Percentiles rank a stretch among this genome's conserved stretches.
These are phyloP conservation scores for Neurospora sp. DNA, from an alignment of 495 filamentous ascomycete genomes.

Conservation along the genomic window DNA sequence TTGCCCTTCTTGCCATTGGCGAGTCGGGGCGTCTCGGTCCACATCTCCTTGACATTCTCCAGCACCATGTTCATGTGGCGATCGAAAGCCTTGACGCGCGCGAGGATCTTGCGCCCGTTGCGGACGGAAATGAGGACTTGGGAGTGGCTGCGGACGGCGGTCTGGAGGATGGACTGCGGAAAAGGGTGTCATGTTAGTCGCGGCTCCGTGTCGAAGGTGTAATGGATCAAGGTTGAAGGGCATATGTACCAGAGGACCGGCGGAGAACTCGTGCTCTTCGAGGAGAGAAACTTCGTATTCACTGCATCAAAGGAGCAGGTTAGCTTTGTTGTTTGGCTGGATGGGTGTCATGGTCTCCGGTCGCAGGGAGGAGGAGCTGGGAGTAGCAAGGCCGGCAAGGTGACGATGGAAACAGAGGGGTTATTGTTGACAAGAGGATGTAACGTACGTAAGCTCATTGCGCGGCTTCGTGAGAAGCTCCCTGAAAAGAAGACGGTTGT, in stretches of 20 bases:
- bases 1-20: conserved; percentile 72
- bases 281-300: conserved; percentile 85
- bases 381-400: not conserved
- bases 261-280: conserved; percentile 83
- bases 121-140: conserved; percentile 82
- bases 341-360: not conserved
- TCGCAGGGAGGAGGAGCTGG: not conserved
- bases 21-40: conserved; percentile 83
- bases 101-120: conserved; percentile 45
- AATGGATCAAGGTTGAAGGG: conserved; percentile 39
- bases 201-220: not conserved
- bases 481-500: conserved; percentile 29
- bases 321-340: conserved; percentile 2
- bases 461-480: conserved; percentile 74
- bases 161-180: conserved; percentile 69
- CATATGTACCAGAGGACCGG: conserved; percentile 33
- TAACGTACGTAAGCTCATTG: conserved; percentile 66
- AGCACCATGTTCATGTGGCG: conserved; percentile 27
- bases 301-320: conserved; percentile 26
- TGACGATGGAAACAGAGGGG: not conserved
- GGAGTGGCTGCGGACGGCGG: conserved; percentile 71
- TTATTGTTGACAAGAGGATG: not conserved
- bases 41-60: conserved; percentile 79
- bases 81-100: conserved; percentile 40
- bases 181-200: not conserved